Percentiles rank a stretch among this genome's conserved stretches.
phyloP scores from a whole-genome alignment of 768 basidiomycete genomes.

The Russula foetens region DNA sequence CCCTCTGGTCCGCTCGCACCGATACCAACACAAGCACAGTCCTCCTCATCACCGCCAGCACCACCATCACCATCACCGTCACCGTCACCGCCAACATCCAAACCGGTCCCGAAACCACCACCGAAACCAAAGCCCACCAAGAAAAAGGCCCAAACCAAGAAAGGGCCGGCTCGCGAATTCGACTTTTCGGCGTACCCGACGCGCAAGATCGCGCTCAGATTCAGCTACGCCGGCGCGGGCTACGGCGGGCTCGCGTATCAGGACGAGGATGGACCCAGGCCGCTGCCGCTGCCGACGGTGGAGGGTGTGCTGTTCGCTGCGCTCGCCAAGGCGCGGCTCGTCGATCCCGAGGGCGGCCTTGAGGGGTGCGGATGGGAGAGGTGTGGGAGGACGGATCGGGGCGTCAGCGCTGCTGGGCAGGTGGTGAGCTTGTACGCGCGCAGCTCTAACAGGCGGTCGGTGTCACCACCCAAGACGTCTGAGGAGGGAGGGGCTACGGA shows the following conservation, averaged over 20 bases:
- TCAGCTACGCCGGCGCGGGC: conserved; percentile 88
- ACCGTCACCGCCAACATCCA: conserved; percentile 12
- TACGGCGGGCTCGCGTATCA: conserved; percentile 90
- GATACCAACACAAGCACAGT: not conserved
- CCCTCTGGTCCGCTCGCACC: conserved; percentile 22
- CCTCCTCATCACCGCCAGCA: not conserved
- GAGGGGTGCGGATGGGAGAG: conserved; percentile 87
- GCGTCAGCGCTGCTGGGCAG: conserved; percentile 91
- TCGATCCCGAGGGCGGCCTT: conserved; percentile 64
- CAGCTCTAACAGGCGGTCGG: conserved; percentile 41
- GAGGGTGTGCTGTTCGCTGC: conserved; percentile 82
- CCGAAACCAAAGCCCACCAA: not conserved
- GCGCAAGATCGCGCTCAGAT: conserved; percentile 90
- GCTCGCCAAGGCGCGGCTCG: conserved; percentile 64
- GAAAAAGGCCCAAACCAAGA: conserved; percentile 6
- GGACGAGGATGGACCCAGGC: conserved; percentile 35
- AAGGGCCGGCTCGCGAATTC: conserved; percentile 39
- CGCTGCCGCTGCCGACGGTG: conserved; percentile 79
- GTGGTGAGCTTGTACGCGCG: conserved; percentile 89
- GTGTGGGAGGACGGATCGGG: conserved; percentile 92
- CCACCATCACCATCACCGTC: conserved; percentile 11
- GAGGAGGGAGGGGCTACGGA: too few species aligned
- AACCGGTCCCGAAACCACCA: conserved; percentile 10
- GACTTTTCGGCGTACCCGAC: conserved; percentile 59
- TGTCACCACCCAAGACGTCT: not conserved